Base-by-base conservation (phyloP, 148 eudicot genomes). In the Salicornia ramosissima region DNA sequence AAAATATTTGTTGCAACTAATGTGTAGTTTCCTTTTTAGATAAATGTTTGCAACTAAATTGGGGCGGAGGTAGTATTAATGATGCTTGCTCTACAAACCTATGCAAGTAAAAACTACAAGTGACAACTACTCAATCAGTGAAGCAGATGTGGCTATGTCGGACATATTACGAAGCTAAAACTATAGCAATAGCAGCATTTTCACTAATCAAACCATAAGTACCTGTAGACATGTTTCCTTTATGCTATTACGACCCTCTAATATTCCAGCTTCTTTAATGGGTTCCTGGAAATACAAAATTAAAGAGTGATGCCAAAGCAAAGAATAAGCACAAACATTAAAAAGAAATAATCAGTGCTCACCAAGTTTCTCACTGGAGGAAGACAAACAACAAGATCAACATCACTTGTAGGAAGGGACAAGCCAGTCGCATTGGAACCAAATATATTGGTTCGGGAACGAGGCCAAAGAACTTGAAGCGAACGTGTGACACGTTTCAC, bases 321-420 rank as follows among this genome's bases (percentile, higher is more conserved):
- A 59, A 36, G 59, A 45, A 54, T n/a, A 31, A 62, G 46, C 63
- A 71, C 47, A 43, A 65, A 50, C 3, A 42, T 24, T 46, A n/a
- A 39, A 22, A 53, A 43, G 49, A 53, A 43, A 54, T 51, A 28
- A 52, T 39, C 45, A 71, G 68, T 74, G 64, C 88, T 83, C 76
- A 92, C 97, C 92, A 90, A 80, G 82, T 93, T 93, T 76, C 98
- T 84, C 79, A 93, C 98, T 73, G 98, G 98, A 79, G 98, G 98
- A 72, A 93, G 98, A 78, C 86, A 82, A 79, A 93, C 90, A 82
- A 93, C 98, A 83, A 93, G 98, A 80, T 93, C 97, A 67, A 93
- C 96, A 71, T 93, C 98, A 79, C 98, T 93, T 55, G 95, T 84
- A 78, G 98, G 98, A 73, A 90, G 92, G 54, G 98, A 88, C 81